Evolutionary conservation across 345 rosid species (phyloP).

Genomic region (Moringa oleifera): DNA sequence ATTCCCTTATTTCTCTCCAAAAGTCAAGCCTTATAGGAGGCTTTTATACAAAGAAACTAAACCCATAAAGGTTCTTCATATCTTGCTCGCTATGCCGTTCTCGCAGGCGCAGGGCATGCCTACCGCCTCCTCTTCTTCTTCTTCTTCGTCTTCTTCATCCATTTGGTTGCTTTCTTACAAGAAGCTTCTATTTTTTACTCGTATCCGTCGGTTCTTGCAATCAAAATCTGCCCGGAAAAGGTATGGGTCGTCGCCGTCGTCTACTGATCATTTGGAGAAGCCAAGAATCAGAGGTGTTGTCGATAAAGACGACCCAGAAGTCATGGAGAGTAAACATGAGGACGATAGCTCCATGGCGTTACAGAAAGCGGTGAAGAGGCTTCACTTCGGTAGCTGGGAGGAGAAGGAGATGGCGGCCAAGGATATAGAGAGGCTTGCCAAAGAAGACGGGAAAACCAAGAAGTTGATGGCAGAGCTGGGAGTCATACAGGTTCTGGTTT

Average conservation of each 20-base stretch:
- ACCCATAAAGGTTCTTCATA: slow-evolving; percentile 15
- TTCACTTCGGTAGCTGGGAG: slow-evolving; percentile 75
- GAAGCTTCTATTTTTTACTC: slow-evolving; percentile 52
- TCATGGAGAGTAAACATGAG: not conserved
- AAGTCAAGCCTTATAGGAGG: slow-evolving; percentile 3
- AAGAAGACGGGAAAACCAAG: slow-evolving; percentile 46
- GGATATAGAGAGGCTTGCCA: slow-evolving; percentile 59
- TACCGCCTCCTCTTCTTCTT: slow-evolving; percentile 13
- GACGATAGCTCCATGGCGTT: slow-evolving; percentile 39
- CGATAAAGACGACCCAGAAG: not conserved
- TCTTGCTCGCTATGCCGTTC: too few species aligned
- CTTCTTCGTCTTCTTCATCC: slow-evolving; percentile 32
- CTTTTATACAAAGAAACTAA: slow-evolving; percentile 11
- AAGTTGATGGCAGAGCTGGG: slow-evolving; percentile 87
- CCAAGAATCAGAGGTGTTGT: slow-evolving; percentile 1
- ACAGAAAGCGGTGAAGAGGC: slow-evolving; percentile 75
- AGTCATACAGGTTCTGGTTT: slow-evolving; percentile 71
- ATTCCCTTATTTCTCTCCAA: not conserved
- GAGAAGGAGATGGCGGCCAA: slow-evolving; percentile 67
- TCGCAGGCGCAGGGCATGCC: slow-evolving; percentile 33
- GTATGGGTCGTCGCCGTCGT: slow-evolving; percentile 6
- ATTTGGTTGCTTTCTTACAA: slow-evolving; percentile 35
- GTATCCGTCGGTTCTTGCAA: slow-evolving; percentile 52
- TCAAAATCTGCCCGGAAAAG: slow-evolving; percentile 40
- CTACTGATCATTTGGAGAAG: slow-evolving; percentile 20